These are phyloP conservation scores for Aspergillus steynii DNA, from an alignment of 495 filamentous ascomycete species.

Conservation along the genomic window DNA sequence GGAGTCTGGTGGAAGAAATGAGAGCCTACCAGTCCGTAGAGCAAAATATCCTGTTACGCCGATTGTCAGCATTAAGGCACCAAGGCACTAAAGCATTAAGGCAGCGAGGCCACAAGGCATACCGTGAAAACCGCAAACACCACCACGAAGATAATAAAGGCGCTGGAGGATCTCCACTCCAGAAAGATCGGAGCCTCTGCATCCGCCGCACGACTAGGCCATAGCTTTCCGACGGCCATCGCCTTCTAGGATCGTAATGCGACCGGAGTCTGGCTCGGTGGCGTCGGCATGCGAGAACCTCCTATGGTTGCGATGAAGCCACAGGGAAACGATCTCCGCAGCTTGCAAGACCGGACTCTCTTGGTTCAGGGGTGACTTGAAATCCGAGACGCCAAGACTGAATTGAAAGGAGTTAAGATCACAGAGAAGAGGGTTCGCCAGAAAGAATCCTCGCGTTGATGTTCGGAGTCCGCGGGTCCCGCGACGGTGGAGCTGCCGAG, in stretches of 20 bases:
- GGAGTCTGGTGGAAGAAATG: background rate
- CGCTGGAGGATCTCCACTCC: conserved; percentile 39
- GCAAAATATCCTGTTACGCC: conserved; percentile 64
- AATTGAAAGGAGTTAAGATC: background rate
- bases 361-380: background rate
- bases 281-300: background rate
- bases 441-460: too few species aligned
- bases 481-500: too few species aligned
- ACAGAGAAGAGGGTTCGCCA: too few species aligned
- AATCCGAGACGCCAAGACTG: background rate
- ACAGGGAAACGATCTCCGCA: background rate
- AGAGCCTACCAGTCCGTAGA: conserved; percentile 64
- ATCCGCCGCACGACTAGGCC: background rate
- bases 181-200: conserved; percentile 14
- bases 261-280: background rate
- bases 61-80: conserved; percentile 8
- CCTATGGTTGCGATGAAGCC: background rate
- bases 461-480: too few species aligned
- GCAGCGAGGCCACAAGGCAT: conserved; percentile 6
- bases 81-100: conserved; percentile 1
- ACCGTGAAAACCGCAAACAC: conserved; percentile 56
- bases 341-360: background rate
- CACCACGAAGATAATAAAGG: conserved; percentile 53
- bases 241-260: background rate
- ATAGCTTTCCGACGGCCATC: background rate